Evolutionary conservation across 2,329 filamentous ascomycete species (phyloP).

Genomic region (Hymenoscyphus infarciens): DNA sequence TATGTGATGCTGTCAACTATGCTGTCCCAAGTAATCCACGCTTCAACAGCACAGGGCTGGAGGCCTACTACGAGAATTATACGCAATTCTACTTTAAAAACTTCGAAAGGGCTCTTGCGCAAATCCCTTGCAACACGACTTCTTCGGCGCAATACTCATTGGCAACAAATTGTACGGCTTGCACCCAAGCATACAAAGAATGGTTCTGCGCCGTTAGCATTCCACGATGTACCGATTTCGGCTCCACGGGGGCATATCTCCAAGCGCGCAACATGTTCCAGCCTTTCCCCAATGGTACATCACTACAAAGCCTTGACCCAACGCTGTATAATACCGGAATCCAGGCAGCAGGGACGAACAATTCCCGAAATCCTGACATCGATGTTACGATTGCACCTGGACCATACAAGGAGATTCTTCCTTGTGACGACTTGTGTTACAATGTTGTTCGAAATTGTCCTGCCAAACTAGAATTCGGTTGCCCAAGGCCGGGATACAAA

Average conservation of each 20-base stretch:
- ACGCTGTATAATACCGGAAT: slow-evolving; percentile 32
- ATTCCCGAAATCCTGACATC: slow-evolving; percentile 68
- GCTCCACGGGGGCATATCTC: slow-evolving; percentile 45
- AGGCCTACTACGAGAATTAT: slow-evolving; percentile 72
- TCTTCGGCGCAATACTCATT: slow-evolving; percentile 77
- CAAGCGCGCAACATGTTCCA: slow-evolving; percentile 69
- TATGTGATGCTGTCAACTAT: slow-evolving; percentile 86
- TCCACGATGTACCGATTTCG: slow-evolving; percentile 86
- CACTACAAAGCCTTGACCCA: slow-evolving; percentile 44
- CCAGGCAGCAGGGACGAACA: slow-evolving; percentile 39
- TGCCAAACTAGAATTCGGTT: slow-evolving; percentile 68
- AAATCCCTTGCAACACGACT: slow-evolving; percentile 79
- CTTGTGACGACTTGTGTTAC: slow-evolving; percentile 85
- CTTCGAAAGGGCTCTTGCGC: slow-evolving; percentile 78
- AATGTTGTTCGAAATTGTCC: slow-evolving; percentile 83
- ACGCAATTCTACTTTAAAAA: slow-evolving; percentile 66
- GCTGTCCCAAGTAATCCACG: slow-evolving; percentile 78
- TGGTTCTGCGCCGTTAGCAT: slow-evolving; percentile 96
- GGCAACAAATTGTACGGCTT: slow-evolving; percentile 71
- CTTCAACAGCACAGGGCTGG: slow-evolving; percentile 59
- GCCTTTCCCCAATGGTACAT: slow-evolving; percentile 66
- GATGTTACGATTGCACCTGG: slow-evolving; percentile 71
- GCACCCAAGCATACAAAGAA: slow-evolving; percentile 76
- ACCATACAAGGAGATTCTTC: slow-evolving; percentile 89
- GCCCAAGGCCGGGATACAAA: slow-evolving; percentile 51